Conservation (phyloP, 306 rosid genomes). For the Cucumis hystrix region DNA sequence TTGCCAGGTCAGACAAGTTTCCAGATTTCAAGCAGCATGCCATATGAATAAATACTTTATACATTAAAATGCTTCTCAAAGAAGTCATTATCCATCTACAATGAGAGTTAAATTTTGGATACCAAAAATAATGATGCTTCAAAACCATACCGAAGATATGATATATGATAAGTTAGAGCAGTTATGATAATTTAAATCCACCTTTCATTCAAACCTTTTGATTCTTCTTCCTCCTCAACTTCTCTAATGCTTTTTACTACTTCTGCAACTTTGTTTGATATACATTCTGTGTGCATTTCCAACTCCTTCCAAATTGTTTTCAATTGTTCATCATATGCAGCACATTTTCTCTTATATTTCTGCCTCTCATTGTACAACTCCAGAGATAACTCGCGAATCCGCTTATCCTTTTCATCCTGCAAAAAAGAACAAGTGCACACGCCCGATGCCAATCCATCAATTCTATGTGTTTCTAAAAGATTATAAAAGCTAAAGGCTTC, state of each 20-base stretch:
- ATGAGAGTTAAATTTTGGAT: not conserved
- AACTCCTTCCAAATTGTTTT: constrained; percentile 36
- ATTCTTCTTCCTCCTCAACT: constrained; percentile 36
- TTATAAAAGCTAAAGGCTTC: not conserved
- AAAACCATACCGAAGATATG: not conserved
- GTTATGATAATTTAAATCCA: constrained; percentile 12
- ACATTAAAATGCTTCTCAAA: not conserved
- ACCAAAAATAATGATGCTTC: not conserved
- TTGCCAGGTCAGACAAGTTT: too few species aligned
- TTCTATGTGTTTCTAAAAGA: not conserved
- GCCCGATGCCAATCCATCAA: not conserved
- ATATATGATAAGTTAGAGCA: not conserved
- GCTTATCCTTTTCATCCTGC: constrained; percentile 65
- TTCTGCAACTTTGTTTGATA: constrained; percentile 46
- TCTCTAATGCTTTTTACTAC: constrained; percentile 40
- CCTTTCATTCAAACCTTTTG: constrained; percentile 27
- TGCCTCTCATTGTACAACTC: constrained; percentile 59
- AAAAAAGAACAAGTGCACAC: not conserved
- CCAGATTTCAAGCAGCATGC: not conserved
- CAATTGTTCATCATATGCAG: constrained; percentile 56
- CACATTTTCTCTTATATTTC: constrained; percentile 52
- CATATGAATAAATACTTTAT: not conserved
- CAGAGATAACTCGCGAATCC: constrained; percentile 52
- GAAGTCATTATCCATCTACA: not conserved
- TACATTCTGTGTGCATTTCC: constrained; percentile 54